These are phyloP conservation scores for Sporothrix globosa DNA, from an alignment of 2,329 filamentous ascomycete species.

Conservation along the genomic window DNA sequence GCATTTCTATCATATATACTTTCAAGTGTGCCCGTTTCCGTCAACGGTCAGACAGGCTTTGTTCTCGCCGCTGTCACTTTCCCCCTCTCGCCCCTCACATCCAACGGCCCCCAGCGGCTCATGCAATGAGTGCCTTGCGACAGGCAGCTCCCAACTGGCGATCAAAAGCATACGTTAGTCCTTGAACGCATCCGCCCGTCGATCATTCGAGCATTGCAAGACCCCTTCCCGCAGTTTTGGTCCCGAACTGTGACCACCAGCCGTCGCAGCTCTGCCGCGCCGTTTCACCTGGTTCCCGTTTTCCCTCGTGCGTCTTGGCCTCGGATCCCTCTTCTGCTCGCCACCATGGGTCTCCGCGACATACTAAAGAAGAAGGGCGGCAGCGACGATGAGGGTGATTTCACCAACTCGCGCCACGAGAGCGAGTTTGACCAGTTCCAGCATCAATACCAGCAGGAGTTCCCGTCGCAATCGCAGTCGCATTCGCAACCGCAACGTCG, in stretches of 20 bases:
- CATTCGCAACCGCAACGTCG: conserved; percentile 10
- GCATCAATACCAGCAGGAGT: conserved; percentile 23
- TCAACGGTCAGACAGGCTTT: not conserved
- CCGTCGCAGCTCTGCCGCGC: conserved; percentile 22
- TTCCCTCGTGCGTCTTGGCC: not conserved
- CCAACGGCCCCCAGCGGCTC: not conserved
- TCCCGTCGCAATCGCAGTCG: not conserved
- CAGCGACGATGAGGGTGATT: conserved; percentile 26
- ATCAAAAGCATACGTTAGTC: not conserved
- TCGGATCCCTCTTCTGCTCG: not conserved
- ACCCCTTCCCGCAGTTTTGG: not conserved
- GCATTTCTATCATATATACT: conserved; percentile 18
- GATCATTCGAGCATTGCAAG: not conserved
- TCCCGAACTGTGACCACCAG: not conserved
- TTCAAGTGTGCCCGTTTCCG: not conserved
- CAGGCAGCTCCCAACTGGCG: conserved; percentile 3
- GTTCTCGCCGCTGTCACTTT: not conserved
- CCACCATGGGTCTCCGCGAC: conserved; percentile 33
- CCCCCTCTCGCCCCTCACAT: not conserved
- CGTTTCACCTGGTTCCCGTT: not conserved
- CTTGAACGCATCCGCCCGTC: conserved; percentile 3
- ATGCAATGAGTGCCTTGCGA: conserved; percentile 17
- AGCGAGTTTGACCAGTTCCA: conserved; percentile 10
- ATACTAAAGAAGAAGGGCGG: conserved; percentile 33
- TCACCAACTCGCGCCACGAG: not conserved